Base-by-base conservation (phyloP, 352 stramenopile genomes). In the Lagenidium giganteum region DNA sequence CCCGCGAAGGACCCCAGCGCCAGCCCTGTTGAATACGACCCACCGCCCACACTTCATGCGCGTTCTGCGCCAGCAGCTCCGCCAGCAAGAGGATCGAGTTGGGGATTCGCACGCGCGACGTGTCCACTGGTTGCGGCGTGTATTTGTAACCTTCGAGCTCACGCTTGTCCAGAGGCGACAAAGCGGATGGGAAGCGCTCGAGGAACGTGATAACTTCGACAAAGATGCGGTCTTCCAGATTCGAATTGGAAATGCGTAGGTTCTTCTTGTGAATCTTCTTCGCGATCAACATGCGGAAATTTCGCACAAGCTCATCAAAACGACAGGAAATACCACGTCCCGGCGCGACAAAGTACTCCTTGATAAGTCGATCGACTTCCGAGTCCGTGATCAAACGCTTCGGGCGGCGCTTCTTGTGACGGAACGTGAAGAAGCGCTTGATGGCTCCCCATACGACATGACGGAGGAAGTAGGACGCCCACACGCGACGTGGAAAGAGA, bases 81-180 rank as follows among this genome's bases (percentile, higher is more conserved):
- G 65, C 60, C 14, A 90, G 50, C 23, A 83, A 38, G 33, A 71
- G 77, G 27, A 87, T 68, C 0, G 67, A 82, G 38, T 79, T 77
- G 0, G 78, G 74, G 11, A 90, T 50, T 3, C 70, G 67, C 54
- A 87, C 73, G n/a, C 53, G 61, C 8, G 36, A 58, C n/a, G 71
- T 87, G 38, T 90, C 66, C 3, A 83, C 48, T 1, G 74, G 78
- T 38, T 81, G 61, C 0, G 78, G 78, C 14, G 61, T 75, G 63
- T 90, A 87, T 58, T 87, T 90, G 66, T 86, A 86, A 0, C 77
- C 74, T 48, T 84, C 70, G n/a, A 86, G 36, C 42, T 87, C 78
- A n/a, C 78, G 74, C 36, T 87, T 84, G 44, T 90, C 78, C 18
- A 87, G 64, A 14, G 70, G 72, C 13, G 68, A 68, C 11, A 87